These are phyloP conservation scores for Maudiozyma pseudohumilis DNA, from an alignment of 805 yeast genomes.

Conservation along the genomic window DNA sequence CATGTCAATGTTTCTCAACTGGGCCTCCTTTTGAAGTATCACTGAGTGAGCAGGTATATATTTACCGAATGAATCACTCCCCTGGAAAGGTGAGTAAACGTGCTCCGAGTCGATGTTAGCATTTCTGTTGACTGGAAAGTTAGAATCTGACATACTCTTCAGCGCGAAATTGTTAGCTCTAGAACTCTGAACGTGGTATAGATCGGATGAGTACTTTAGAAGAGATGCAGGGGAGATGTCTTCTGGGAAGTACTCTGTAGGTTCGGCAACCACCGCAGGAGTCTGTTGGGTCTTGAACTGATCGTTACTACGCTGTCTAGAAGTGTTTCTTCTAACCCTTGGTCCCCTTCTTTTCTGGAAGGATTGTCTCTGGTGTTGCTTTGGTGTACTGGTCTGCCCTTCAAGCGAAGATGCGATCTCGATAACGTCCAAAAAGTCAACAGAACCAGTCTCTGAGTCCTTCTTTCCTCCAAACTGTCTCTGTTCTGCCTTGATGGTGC, in stretches of 20 bases:
- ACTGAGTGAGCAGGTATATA: conserved; percentile 48
- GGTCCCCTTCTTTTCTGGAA: neutral
- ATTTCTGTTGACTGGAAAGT: conserved; percentile 20
- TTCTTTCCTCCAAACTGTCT: conserved; percentile 3
- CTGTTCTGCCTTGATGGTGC: neutral
- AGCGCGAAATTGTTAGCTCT: conserved; percentile 17
- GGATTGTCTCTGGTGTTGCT: neutral
- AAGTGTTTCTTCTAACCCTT: neutral
- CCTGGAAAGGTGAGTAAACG: conserved; percentile 40
- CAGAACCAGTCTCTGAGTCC: neutral
- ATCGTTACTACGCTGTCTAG: neutral
- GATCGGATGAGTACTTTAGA: conserved; percentile 16
- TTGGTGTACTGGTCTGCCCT: neutral
- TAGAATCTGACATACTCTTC: conserved; percentile 12
- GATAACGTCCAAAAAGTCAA: conserved; percentile 2
- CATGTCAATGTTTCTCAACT: conserved; percentile 16
- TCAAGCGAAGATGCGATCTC: no score
- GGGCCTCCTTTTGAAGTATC: conserved; percentile 16
- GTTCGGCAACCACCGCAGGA: neutral
- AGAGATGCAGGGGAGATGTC: conserved; percentile 20
- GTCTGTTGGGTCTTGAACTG: neutral
- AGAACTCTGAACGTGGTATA: conserved; percentile 13
- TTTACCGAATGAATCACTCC: conserved; percentile 43
- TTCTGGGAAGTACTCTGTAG: conserved; percentile 15
- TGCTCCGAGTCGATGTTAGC: conserved; percentile 11